Evolutionary conservation across 1,139 yeast species (phyloP).

Genomic region (Barnettozyma hawaiiensis): DNA sequence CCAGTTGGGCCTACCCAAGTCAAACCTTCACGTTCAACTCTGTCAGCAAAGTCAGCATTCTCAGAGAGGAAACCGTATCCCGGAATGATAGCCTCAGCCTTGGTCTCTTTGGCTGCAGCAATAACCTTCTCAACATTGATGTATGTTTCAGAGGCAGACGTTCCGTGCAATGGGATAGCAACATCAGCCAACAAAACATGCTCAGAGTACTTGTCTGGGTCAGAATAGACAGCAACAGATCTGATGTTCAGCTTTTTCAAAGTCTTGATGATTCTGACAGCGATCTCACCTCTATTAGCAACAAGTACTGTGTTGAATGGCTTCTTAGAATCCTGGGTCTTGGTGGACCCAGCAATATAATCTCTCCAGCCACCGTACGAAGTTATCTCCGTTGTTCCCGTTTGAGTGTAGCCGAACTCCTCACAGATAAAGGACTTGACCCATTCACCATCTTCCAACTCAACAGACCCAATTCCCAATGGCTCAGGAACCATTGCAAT

Average conservation of each 20-base stretch:
- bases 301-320: constrained; percentile 84
- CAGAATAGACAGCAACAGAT: constrained; percentile 85
- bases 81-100: constrained; percentile 90
- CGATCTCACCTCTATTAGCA: constrained; percentile 97
- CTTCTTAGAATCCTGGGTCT: constrained; percentile 27
- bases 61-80: constrained; percentile 97
- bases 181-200: constrained; percentile 82
- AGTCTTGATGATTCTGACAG: constrained; percentile 87
- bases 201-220: constrained; percentile 81
- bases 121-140: constrained; percentile 79
- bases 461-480: constrained; percentile 88
- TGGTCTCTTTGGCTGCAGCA: constrained; percentile 73
- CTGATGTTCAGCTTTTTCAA: constrained; percentile 71
- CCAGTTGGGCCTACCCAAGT: constrained; percentile 95
- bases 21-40: constrained; percentile 75
- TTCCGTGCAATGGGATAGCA: constrained; percentile 73
- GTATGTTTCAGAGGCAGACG: constrained; percentile 85
- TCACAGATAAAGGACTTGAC: constrained; percentile 94
- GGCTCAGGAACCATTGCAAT: constrained; percentile 90
- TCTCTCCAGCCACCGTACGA: constrained; percentile 82
- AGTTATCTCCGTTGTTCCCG: constrained; percentile 76
- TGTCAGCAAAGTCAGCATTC: constrained; percentile 92
- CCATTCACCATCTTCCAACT: constrained; percentile 71
- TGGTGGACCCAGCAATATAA: constrained; percentile 43
- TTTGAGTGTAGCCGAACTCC: constrained; percentile 68